Conservation (phyloP, 2,329 filamentous ascomycete species). For the Aureobasidium melanogenum region DNA sequence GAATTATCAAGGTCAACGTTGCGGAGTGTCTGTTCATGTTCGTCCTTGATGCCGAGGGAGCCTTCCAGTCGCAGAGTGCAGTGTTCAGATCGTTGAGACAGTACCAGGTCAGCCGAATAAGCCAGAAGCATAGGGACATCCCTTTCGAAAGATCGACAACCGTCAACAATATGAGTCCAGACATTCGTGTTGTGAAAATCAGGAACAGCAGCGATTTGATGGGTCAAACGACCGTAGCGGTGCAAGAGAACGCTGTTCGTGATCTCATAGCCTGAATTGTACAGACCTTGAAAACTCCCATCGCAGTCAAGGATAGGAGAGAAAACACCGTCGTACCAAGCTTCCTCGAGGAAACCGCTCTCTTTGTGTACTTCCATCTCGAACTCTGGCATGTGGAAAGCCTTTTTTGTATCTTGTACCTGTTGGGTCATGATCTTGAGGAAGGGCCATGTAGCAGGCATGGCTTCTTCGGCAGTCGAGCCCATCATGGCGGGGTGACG, state of each 20-base stretch:
- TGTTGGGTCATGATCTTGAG: neutral
- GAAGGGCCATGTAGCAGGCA: conserved; percentile 3
- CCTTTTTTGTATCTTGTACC: neutral
- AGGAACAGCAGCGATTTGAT: neutral
- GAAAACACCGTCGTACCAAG: conserved; percentile 8
- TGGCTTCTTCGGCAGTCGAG: neutral
- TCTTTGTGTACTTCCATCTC: conserved; percentile 8
- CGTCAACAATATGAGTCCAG: neutral
- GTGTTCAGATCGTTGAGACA: neutral
- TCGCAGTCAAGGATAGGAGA: neutral
- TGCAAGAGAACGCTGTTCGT: neutral
- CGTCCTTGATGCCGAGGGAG: neutral
- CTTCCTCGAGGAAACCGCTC: conserved; percentile 3
- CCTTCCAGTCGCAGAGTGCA: neutral
- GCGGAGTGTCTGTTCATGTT: neutral
- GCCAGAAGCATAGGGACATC: neutral
- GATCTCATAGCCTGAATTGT: conserved; percentile 2
- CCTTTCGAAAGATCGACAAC: neutral
- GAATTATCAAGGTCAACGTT: neutral
- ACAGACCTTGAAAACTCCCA: neutral
- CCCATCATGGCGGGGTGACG: conserved; percentile 8
- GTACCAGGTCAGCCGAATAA: neutral
- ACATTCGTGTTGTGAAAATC: neutral
- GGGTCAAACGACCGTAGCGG: neutral
- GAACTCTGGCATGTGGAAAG: neutral